Evolutionary conservation across 371 early-diverging fungal species (phyloP).

Genomic region (Mortierella sp.): DNA sequence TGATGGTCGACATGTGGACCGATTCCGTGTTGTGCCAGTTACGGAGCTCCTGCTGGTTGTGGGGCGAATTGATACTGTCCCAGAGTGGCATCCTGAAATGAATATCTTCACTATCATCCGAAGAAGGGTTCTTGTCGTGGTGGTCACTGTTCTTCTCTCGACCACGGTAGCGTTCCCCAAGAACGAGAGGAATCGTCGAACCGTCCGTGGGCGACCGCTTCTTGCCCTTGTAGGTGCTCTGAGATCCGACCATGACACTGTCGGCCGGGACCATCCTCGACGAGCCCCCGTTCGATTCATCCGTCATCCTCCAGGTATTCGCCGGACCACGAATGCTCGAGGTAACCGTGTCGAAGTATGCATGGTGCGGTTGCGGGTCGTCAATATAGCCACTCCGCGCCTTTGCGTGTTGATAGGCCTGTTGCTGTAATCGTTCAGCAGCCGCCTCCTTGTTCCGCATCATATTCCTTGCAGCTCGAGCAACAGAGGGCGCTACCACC

Average conservation of each 20-base stretch:
- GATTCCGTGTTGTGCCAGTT: constrained; percentile 33
- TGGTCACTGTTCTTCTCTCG: neutral
- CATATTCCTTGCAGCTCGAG: constrained; percentile 52
- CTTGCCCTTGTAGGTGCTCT: constrained; percentile 34
- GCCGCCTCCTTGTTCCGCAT: constrained; percentile 31
- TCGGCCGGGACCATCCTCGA: constrained; percentile 8
- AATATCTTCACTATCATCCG: neutral
- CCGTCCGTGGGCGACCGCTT: neutral
- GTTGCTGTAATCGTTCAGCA: neutral
- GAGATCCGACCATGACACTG: constrained; percentile 29
- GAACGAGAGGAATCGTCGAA: constrained; percentile 26
- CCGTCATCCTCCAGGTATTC: constrained; percentile 36
- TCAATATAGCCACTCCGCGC: neutral
- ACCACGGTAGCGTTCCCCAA: constrained; percentile 4
- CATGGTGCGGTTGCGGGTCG: constrained; percentile 17
- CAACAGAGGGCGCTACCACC: constrained; percentile 51
- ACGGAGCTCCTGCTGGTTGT: constrained; percentile 26
- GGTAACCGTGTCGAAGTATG: neutral
- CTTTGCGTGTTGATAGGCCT: constrained; percentile 1
- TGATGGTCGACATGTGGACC: constrained; percentile 15
- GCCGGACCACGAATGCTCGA: constrained; percentile 30
- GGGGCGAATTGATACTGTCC: constrained; percentile 47
- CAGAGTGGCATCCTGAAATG: constrained; percentile 52
- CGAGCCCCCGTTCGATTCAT: constrained; percentile 23
- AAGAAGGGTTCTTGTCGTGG: neutral